phyloP scores from a whole-genome alignment of 345 rosid genomes.

The Abelmoschus esculentus region DNA sequence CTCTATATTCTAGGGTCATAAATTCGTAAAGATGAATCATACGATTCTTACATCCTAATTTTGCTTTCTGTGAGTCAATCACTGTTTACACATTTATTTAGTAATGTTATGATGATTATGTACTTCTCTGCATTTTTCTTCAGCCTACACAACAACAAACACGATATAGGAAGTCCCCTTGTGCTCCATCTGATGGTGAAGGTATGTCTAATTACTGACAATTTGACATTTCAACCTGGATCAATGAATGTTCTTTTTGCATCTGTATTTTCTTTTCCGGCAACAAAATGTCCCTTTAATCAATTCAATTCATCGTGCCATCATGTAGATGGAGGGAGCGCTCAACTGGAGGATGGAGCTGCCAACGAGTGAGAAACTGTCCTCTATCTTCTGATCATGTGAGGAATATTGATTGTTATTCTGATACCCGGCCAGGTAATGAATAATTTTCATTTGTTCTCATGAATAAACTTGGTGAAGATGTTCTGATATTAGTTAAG shows the following conservation, averaged over 20 bases:
- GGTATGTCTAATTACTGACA: constrained; percentile 31
- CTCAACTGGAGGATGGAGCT: constrained; percentile 43
- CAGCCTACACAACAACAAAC: constrained; percentile 99
- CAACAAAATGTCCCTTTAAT: not conserved
- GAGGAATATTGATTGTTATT: constrained; percentile 29
- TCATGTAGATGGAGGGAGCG: constrained; percentile 52
- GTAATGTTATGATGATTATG: not conserved
- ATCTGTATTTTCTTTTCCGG: not conserved
- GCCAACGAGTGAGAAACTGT: constrained; percentile 30
- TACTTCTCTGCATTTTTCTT: not conserved
- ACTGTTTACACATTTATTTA: not conserved
- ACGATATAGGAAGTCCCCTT: constrained; percentile 90
- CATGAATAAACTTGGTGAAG: constrained; percentile 23
- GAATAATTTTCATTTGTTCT: constrained; percentile 24
- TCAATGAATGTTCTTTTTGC: not conserved
- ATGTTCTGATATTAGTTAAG: constrained; percentile 13
- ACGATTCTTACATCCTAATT: not conserved
- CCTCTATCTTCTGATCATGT: constrained; percentile 3
- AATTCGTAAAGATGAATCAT: not conserved
- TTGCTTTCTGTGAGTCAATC: not conserved
- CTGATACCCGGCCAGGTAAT: constrained; percentile 24
- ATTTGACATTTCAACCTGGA: not conserved
- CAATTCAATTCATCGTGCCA: not conserved
- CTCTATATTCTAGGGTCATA: not conserved
- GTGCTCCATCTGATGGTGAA: constrained; percentile 76